Conservation (phyloP, 2,329 filamentous ascomycete species). For the Trichoderma afroharzianum region DNA sequence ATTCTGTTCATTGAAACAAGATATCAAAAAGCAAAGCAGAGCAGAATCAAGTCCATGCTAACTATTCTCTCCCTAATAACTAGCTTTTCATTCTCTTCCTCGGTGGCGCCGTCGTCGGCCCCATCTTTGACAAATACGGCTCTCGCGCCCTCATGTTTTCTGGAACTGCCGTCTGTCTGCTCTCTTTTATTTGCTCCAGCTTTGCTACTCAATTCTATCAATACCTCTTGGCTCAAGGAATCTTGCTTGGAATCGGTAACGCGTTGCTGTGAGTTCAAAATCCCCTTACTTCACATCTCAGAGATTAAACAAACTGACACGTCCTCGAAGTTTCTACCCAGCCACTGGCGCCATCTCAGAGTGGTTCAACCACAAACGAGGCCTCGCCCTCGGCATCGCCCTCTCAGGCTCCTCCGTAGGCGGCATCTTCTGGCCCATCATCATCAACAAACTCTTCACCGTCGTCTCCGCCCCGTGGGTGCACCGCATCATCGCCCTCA, state of each 20-base stretch:
- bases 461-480: slow-evolving; percentile 18
- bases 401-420: slow-evolving; percentile 32
- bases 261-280: slow-evolving; percentile 31
- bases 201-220: slow-evolving; percentile 35
- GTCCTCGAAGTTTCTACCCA: slow-evolving; percentile 30
- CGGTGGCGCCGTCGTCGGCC: slow-evolving; percentile 38
- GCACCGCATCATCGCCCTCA: slow-evolving; percentile 23
- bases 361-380: slow-evolving; percentile 31
- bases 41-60: background rate
- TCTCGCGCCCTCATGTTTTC: slow-evolving; percentile 33
- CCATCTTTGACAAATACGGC: slow-evolving; percentile 39
- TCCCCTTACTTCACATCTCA: background rate
- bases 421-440: slow-evolving; percentile 30
- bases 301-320: background rate
- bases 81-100: slow-evolving; percentile 39
- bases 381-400: slow-evolving; percentile 31
- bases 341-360: slow-evolving; percentile 28
- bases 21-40: background rate
- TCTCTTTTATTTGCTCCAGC: slow-evolving; percentile 36
- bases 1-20: background rate
- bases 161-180: slow-evolving; percentile 34
- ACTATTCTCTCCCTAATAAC: background rate
- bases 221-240: slow-evolving; percentile 37
- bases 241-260: slow-evolving; percentile 40
- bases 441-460: slow-evolving; percentile 22